Evolutionary conservation across 768 basidiomycete genomes (phyloP), one percentile per base, ranked within the genome.

Genomic region (Mycena haematopus): DNA sequence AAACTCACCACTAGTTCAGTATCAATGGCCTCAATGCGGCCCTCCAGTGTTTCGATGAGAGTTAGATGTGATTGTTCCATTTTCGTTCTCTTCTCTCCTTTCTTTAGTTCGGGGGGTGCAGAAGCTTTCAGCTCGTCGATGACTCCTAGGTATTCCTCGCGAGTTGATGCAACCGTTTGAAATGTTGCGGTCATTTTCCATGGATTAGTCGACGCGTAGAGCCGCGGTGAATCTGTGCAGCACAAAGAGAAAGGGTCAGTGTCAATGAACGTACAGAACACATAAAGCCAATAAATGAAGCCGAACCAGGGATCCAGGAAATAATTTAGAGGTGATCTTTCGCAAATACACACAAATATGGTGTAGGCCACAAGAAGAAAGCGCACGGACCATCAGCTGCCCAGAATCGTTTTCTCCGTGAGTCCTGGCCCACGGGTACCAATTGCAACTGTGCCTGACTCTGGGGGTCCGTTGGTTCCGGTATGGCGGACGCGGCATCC

Each of bases 181-280:
- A 95, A 91, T 17, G 89, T 88, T 33, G 91, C 88, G 10, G 88
- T 86, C 45, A 88, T 88, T 78, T 94, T 95, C 92, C 92, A 95
- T 22, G 93, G 93, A 74, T 95, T 95, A 15, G 90, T 91, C 35
- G 93, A 94, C 40, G 84, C 78, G 71, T 92, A 95, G 55, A 95
- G 76, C 62, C 93, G 86, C 25, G 93, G 91, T 50, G 93, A 94
- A 79, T 92, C 93, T 95, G 70, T 36, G 17, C 17, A 73, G 63
- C 60, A 65, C 6, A 67, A 68, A 67, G 58, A 63, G 70, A 56
- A 65, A 62, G 59, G 56, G 64, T 76, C 46, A 72, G 75, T 56
- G 73, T 69, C 65, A 73, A 70, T 65, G 62, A 63, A 67, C 56
- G 66, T 63, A 69, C 3, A 64, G 62, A 55, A 73, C 46, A 60